Evolutionary conservation across 2,329 filamentous ascomycete genomes (phyloP).

Genomic region (Cadophora luteo-olivacea): DNA sequence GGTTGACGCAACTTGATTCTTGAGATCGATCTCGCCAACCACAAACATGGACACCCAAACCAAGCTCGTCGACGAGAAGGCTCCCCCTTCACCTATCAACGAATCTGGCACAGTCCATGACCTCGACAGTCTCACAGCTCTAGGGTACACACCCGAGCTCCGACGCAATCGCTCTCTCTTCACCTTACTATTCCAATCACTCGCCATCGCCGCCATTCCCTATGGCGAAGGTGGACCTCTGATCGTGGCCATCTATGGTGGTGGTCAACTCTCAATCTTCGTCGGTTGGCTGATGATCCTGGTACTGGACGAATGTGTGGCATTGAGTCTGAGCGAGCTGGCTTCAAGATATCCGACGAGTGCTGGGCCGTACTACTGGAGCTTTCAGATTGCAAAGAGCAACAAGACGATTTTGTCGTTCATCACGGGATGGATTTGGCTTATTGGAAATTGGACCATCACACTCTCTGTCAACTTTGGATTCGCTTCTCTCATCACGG

Average conservation of each 20-base stretch:
- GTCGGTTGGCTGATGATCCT: conserved; percentile 62
- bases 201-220: conserved; percentile 66
- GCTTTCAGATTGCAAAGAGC: conserved; percentile 71
- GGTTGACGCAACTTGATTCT: background rate
- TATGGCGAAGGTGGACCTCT: conserved; percentile 51
- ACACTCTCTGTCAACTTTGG: conserved; percentile 85
- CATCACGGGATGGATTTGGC: conserved; percentile 78
- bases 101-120: conserved; percentile 31
- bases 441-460: conserved; percentile 82
- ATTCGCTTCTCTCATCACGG: conserved; percentile 60
- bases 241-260: conserved; percentile 43
- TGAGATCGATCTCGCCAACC: background rate
- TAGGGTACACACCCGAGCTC: conserved; percentile 65
- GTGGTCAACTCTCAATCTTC: conserved; percentile 61
- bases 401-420: conserved; percentile 71
- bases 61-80: conserved; percentile 28
- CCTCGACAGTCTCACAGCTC: conserved; percentile 37
- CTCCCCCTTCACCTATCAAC: conserved; percentile 10
- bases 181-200: conserved; percentile 65
- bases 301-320: conserved; percentile 68
- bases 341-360: conserved; percentile 79
- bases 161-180: conserved; percentile 64
- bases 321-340: conserved; percentile 74
- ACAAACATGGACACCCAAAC: conserved; percentile 12
- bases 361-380: conserved; percentile 80